Base-by-base conservation (phyloP, 2,329 filamentous ascomycete genomes). In the Biscogniauxia marginata region DNA sequence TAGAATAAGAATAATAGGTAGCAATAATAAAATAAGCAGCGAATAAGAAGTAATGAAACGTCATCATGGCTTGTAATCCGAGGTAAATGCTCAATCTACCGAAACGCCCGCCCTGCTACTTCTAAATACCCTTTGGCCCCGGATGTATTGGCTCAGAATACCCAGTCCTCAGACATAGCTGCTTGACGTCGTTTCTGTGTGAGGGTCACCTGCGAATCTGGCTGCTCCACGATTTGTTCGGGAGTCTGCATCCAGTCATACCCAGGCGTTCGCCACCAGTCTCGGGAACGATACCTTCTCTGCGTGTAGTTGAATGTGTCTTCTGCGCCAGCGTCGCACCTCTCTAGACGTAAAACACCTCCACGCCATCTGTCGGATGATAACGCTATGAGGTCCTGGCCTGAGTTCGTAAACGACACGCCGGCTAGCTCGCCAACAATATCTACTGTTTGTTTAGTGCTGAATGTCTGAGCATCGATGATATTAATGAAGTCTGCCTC, bases 401-500 rank as follows among this genome's bases (percentile, higher is more conserved):
- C 90, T 49, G 85, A 84, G 44, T 87, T 83, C 4, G 86, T 77
- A 61, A 92, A 86, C 19, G 79, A 78, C 3, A 89, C 74, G 18
- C 90, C 90, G 7, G 84, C 88, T 57, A 91, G 84, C 65, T 90
- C 87, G 34, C 90, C 89, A 70, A 93, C 91, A 54, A 92, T 80
- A 58, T 90, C 87, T 8, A 93, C 74, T 0, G 82, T 84, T 71
- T 93, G 89, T 70, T 85, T 85, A n/a, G 79, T 79, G 20, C 77
- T 71, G 64, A 86, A 90, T 0, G 78, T 85, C 65, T 82, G 77
- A 0, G 84, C 87, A 61, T 92, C 85, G 63, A 92, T 86, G 47
- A 93, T 76, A 68, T 82, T 86, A 66, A 93, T 74, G 56, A 83
- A 84, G 67, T 93, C 90, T 30, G 89, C 88, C 67, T 90, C 87